These are phyloP conservation scores for Suillus weaverae DNA, from an alignment of 768 basidiomycete species.

Conservation along the genomic window DNA sequence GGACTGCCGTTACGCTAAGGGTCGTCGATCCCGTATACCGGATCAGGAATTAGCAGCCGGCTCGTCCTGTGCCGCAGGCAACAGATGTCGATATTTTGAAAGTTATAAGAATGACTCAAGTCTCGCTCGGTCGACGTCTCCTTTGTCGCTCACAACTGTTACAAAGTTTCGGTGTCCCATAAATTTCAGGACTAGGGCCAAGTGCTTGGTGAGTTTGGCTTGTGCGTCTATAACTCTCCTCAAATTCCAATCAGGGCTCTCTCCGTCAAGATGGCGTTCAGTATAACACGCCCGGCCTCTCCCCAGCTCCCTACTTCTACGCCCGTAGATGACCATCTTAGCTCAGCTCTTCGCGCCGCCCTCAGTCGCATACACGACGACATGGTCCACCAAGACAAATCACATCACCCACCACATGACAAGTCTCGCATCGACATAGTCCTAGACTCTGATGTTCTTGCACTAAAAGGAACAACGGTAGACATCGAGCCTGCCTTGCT, in stretches of 20 bases:
- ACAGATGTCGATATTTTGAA: background rate
- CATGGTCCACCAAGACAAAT: slow-evolving; percentile 23
- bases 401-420: slow-evolving; percentile 45
- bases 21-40: background rate
- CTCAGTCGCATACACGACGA: slow-evolving; percentile 29
- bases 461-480: slow-evolving; percentile 75
- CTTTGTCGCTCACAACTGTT: background rate
- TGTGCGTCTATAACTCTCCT: slow-evolving; percentile 3
- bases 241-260: slow-evolving; percentile 10
- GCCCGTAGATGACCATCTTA: slow-evolving; percentile 33
- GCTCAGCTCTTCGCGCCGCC: slow-evolving; percentile 41
- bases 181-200: background rate
- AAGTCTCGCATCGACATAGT: slow-evolving; percentile 70
- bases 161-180: background rate
- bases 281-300: slow-evolving; percentile 35
- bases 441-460: slow-evolving; percentile 67
- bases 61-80: background rate
- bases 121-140: background rate
- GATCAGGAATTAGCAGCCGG: background rate
- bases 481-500: slow-evolving; percentile 84
- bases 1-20: background rate
- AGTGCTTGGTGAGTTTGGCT: background rate
- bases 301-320: slow-evolving; percentile 17
- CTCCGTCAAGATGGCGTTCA: slow-evolving; percentile 33
- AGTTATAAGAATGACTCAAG: background rate